A percentile compares a stretch with the other conserved stretches of the same genome.
These are phyloP conservation scores for Carpinus viminea DNA, from an alignment of 306 rosid genomes.

Conservation along the genomic window DNA sequence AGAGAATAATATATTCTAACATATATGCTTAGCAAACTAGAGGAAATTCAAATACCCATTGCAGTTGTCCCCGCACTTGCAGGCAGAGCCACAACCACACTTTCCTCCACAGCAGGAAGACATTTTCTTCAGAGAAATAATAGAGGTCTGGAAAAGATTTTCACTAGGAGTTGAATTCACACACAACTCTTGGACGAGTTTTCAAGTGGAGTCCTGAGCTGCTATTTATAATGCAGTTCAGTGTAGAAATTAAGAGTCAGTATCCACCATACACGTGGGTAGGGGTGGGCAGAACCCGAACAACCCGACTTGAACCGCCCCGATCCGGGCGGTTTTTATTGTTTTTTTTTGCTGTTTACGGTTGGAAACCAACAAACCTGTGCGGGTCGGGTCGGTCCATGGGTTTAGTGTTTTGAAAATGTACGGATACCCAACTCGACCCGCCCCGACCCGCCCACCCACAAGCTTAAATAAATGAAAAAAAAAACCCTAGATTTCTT, in stretches of 20 bases:
- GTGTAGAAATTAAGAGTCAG: not conserved
- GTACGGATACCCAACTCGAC: too few species aligned
- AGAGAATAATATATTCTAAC: too few species aligned
- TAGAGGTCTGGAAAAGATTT: not conserved
- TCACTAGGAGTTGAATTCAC: not conserved
- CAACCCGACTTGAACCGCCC: too few species aligned
- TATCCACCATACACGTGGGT: constrained; percentile 47
- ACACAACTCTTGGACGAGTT: constrained; percentile 15
- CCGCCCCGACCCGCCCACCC: too few species aligned
- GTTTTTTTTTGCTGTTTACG: too few species aligned
- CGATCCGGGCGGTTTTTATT: too few species aligned
- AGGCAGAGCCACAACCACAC: constrained; percentile 24
- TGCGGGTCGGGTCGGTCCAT: too few species aligned
- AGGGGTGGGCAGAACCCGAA: too few species aligned
- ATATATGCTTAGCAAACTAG: not conserved
- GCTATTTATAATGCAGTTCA: constrained; percentile 22
- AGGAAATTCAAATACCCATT: not conserved
- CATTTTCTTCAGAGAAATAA: constrained; percentile 4
- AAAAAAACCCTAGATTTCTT: too few species aligned
- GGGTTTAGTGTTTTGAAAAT: too few species aligned
- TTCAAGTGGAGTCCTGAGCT: not conserved
- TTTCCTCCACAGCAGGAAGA: constrained; percentile 32
- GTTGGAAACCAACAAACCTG: too few species aligned
- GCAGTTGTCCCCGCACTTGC: constrained; percentile 22
- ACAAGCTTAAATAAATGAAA: too few species aligned